These are phyloP conservation scores for Aegilops tauschii DNA, from an alignment of 176 grass and related monocot genomes.

Conservation along the genomic window DNA sequence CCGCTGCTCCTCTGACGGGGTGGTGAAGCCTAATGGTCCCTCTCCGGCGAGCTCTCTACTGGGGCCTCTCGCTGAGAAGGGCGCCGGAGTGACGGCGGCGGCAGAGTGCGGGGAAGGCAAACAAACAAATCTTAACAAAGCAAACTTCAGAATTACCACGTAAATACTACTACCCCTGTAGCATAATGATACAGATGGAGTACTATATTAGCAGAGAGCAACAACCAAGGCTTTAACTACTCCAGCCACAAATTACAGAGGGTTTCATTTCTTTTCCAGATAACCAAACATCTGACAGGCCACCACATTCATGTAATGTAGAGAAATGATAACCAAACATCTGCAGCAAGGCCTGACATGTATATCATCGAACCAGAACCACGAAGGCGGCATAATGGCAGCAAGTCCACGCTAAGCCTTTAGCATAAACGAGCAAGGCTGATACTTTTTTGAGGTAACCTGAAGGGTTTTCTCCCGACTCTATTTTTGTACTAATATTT, in stretches of 20 bases:
- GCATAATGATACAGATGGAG: too few species aligned
- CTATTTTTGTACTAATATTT: not conserved
- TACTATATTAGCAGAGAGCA: not conserved
- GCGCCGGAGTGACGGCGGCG: too few species aligned
- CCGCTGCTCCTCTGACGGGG: too few species aligned
- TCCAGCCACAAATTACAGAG: not conserved
- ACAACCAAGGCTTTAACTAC: not conserved
- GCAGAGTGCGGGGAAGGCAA: too few species aligned
- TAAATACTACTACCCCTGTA: too few species aligned
- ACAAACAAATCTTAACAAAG: too few species aligned
- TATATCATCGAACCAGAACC: not conserved
- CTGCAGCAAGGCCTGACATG: not conserved
- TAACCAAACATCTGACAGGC: not conserved
- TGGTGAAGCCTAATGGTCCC: too few species aligned
- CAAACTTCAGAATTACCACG: too few species aligned
- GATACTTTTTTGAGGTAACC: not conserved
- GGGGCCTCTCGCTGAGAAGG: too few species aligned
- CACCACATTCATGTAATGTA: not conserved
- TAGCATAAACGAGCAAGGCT: not conserved
- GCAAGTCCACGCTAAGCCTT: not conserved
- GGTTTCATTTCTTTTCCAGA: not conserved
- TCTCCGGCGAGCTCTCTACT: too few species aligned
- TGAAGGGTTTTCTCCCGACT: not conserved
- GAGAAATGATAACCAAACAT: not conserved
- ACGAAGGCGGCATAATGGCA: not conserved